A percentile compares a stretch with the other conserved stretches of the same genome.
These are phyloP conservation scores for Botryotinia calthae DNA, from an alignment of 2,329 filamentous ascomycete genomes.

Conservation along the genomic window DNA sequence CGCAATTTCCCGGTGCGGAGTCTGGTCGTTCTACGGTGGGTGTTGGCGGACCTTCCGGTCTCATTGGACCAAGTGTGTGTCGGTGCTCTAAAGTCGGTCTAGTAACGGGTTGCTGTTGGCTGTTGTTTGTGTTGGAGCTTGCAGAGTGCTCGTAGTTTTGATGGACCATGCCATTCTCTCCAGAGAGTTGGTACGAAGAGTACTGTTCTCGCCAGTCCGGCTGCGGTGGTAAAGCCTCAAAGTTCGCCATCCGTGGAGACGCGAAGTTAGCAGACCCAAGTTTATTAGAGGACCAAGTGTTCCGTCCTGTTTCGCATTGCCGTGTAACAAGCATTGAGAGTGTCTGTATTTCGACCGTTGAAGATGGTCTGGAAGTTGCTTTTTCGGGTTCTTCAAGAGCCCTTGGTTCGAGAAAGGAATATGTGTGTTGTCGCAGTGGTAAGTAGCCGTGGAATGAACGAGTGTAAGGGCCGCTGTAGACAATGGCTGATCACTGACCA, in stretches of 20 bases:
- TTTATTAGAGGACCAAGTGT: slow-evolving; percentile 41
- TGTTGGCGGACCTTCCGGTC: slow-evolving; percentile 30
- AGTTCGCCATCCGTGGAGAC: slow-evolving; percentile 42
- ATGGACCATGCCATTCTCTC: slow-evolving; percentile 34
- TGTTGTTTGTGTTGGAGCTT: slow-evolving; percentile 31
- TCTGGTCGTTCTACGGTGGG: slow-evolving; percentile 35
- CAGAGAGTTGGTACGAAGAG: slow-evolving; percentile 35
- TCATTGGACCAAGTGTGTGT: slow-evolving; percentile 35
- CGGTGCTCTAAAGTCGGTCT: slow-evolving; percentile 36
- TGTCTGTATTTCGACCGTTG: slow-evolving; percentile 27
- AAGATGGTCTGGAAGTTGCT: slow-evolving; percentile 6
- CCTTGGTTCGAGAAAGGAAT: slow-evolving; percentile 14
- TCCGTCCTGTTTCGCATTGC: slow-evolving; percentile 41
- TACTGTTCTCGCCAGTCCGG: slow-evolving; percentile 42
- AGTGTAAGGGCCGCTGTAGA: slow-evolving; percentile 34
- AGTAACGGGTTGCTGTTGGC: slow-evolving; percentile 25
- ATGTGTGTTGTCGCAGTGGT: background rate
- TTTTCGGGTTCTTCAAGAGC: slow-evolving; percentile 6
- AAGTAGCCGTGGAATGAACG: slow-evolving; percentile 36
- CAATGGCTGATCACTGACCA: slow-evolving; percentile 35
- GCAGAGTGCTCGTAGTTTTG: slow-evolving; percentile 34
- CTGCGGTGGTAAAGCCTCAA: slow-evolving; percentile 39
- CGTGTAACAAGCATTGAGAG: slow-evolving; percentile 42
- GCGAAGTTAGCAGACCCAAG: slow-evolving; percentile 37
- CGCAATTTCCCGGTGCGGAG: slow-evolving; percentile 36